phyloP scores from a whole-genome alignment of 2,329 filamentous ascomycete genomes.

The Penicillium sp. region DNA sequence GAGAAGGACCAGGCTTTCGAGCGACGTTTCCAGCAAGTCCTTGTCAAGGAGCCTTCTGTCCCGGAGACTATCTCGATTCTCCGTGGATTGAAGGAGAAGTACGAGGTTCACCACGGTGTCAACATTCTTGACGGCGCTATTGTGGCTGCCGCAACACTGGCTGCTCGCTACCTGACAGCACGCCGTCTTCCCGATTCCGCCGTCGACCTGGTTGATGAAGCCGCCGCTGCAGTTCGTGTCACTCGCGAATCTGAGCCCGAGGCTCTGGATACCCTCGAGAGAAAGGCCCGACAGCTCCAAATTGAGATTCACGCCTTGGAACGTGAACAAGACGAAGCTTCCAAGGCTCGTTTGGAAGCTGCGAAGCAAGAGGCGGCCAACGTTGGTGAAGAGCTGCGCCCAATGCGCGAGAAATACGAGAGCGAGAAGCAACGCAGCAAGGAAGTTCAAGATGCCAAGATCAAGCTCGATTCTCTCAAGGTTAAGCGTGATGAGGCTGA shows the following conservation, averaged over 20 bases:
- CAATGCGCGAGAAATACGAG: slow-evolving; percentile 93
- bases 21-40: slow-evolving; percentile 95
- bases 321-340: slow-evolving; percentile 93
- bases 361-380: slow-evolving; percentile 93
- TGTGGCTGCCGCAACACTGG: slow-evolving; percentile 87
- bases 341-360: slow-evolving; percentile 77
- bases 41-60: slow-evolving; percentile 92
- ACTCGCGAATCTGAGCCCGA: slow-evolving; percentile 96
- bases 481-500: slow-evolving; percentile 94
- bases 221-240: slow-evolving; percentile 93
- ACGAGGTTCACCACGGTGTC: slow-evolving; percentile 97
- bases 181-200: slow-evolving; percentile 93
- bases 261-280: slow-evolving; percentile 91
- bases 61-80: slow-evolving; percentile 94
- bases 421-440: slow-evolving; percentile 89
- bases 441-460: slow-evolving; percentile 90
- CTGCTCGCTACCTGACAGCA: slow-evolving; percentile 89
- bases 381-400: slow-evolving; percentile 88
- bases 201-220: slow-evolving; percentile 95
- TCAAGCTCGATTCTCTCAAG: slow-evolving; percentile 90
- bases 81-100: slow-evolving; percentile 96
- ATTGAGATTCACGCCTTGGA: slow-evolving; percentile 97
- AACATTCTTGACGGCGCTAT: slow-evolving; percentile 94
- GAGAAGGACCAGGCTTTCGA: slow-evolving; percentile 99
- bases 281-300: slow-evolving; percentile 85